Evolutionary conservation across 78 protist genomes (phyloP).

Genomic region (Dictyostelium discoideum): DNA sequence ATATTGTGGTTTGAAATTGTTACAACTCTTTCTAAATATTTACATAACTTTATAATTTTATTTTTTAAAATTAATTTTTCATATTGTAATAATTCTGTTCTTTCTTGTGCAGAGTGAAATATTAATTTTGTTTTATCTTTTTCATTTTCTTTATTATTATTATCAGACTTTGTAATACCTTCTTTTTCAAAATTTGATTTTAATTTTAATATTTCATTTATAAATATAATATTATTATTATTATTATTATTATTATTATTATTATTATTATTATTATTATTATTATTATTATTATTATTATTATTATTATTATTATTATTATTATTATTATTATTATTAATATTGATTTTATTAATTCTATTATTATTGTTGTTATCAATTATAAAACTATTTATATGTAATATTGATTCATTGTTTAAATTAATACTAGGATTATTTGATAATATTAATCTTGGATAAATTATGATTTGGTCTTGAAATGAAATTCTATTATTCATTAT

Average conservation of each 20-base stretch:
- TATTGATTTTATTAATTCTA: not conserved
- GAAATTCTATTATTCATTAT: constrained; percentile 17
- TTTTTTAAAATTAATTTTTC: constrained; percentile 11
- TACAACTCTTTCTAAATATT: not conserved
- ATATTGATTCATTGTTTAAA: not conserved
- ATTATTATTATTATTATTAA: not conserved
- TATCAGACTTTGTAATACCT: not conserved
- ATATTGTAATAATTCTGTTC: not conserved
- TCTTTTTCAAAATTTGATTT: not conserved
- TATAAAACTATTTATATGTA: not conserved
- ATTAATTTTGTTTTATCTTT: constrained; percentile 4
- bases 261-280: not conserved
- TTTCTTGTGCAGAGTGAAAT: constrained; percentile 16
- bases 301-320: not conserved
- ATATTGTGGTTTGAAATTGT: not conserved
- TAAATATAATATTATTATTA: not conserved
- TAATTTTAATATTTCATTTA: not conserved
- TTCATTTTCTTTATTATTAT: not conserved
- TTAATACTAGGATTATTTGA: not conserved
- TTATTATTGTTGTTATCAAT: not conserved
- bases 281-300: not conserved
- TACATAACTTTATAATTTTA: not conserved
- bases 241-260: not conserved
- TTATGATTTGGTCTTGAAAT: constrained; percentile 50
- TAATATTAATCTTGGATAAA: constrained; percentile 1